These are phyloP conservation scores for Cercospora brassicicola DNA, from an alignment of 2,329 filamentous ascomycete species.

Conservation along the genomic window DNA sequence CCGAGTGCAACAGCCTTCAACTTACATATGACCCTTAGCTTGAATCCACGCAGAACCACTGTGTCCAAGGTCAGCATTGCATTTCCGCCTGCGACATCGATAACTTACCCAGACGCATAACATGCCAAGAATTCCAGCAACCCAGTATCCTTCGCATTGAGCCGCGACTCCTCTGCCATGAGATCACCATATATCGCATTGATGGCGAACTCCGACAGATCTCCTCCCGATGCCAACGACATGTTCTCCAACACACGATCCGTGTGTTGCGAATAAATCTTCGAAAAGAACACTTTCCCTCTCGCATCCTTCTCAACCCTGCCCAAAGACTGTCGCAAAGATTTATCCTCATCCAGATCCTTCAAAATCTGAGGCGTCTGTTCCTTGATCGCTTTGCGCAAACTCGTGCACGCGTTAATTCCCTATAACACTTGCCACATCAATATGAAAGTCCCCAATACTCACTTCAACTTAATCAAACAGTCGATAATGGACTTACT, in stretches of 20 bases:
- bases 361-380: constrained; percentile 15
- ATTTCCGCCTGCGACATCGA: background rate
- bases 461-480: background rate
- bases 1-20: background rate
- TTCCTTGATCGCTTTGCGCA: constrained; percentile 17
- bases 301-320: constrained; percentile 23
- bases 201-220: constrained; percentile 25
- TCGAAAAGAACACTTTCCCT: constrained; percentile 24
- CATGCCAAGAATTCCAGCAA: constrained; percentile 27
- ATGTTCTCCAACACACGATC: constrained; percentile 26
- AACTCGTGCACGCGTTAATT: constrained; percentile 25
- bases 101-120: constrained; percentile 24
- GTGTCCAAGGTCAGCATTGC: background rate
- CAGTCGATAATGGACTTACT: background rate
- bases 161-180: constrained; percentile 23
- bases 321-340: constrained; percentile 16
- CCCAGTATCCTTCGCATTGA: constrained; percentile 25
- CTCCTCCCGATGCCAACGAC: constrained; percentile 24
- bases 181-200: constrained; percentile 26
- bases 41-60: constrained; percentile 22
- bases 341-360: constrained; percentile 20
- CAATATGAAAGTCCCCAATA: background rate
- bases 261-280: constrained; percentile 26
- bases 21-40: constrained; percentile 26
- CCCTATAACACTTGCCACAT: constrained; percentile 9